These are phyloP conservation scores for Ilex asprella DNA, from an alignment of 257 asterid species.

Conservation along the genomic window DNA sequence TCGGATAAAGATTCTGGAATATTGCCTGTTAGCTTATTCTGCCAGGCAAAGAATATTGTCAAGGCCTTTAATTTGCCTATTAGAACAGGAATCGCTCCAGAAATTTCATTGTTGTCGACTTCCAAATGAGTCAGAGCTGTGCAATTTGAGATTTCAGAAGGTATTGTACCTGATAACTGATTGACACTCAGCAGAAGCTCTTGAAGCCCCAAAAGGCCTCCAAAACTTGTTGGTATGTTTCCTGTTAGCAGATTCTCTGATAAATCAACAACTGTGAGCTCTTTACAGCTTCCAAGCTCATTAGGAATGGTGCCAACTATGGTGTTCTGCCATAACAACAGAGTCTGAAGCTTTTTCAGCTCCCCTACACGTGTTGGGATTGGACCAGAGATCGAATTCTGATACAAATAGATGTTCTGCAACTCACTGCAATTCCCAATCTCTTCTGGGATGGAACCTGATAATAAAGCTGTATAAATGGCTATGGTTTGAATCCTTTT, in stretches of 20 bases:
- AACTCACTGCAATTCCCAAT: constrained; percentile 70
- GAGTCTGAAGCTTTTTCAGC: constrained; percentile 49
- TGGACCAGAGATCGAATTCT: constrained; percentile 74
- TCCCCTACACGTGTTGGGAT: constrained; percentile 57
- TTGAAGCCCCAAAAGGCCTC: constrained; percentile 51
- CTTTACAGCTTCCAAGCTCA: constrained; percentile 67
- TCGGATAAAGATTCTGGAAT: constrained; percentile 67
- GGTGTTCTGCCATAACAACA: constrained; percentile 77
- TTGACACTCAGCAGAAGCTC: constrained; percentile 81
- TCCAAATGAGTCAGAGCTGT: constrained; percentile 63
- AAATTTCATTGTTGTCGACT: constrained; percentile 70
- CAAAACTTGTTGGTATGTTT: constrained; percentile 56
- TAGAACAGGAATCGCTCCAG: constrained; percentile 66
- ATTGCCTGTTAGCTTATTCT: constrained; percentile 70
- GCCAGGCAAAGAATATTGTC: constrained; percentile 86
- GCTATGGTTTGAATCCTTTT: constrained; percentile 73
- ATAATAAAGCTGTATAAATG: constrained; percentile 58
- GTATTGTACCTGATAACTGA: constrained; percentile 71
- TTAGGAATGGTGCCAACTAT: constrained; percentile 63
- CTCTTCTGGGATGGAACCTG: constrained; percentile 89
- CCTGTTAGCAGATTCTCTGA: constrained; percentile 77
- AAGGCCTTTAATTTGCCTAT: constrained; percentile 54
- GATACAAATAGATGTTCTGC: constrained; percentile 70
- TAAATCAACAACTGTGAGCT: constrained; percentile 53
- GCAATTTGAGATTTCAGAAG: constrained; percentile 66